Conservation (phyloP, 495 filamentous ascomycete species). For the Aspergillus sclerotiicarbonarius region DNA sequence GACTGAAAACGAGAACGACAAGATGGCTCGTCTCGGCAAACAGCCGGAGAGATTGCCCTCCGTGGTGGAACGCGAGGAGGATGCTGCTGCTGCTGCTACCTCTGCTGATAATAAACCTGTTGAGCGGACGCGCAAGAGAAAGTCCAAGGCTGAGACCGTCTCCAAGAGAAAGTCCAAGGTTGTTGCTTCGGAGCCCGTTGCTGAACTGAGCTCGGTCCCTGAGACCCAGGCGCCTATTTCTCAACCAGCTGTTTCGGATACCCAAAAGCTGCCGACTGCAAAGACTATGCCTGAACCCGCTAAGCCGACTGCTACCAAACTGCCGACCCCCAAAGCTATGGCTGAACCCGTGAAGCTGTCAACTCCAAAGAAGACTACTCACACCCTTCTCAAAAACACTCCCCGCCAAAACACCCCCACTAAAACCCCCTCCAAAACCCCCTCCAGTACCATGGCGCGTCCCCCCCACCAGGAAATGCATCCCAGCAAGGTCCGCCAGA, state of each 20-base stretch:
- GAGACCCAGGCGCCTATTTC: too few relatives aligned
- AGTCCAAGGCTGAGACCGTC: background rate
- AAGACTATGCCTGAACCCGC: too few relatives aligned
- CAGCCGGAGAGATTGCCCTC: conserved; percentile 25
- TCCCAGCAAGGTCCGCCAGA: conserved; percentile 69
- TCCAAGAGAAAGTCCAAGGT: background rate
- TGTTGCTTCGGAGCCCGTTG: too few relatives aligned
- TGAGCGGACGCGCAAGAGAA: background rate
- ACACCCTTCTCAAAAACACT: conserved; percentile 7
- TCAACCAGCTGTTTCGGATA: too few relatives aligned
- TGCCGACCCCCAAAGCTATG: background rate
- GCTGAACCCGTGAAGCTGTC: background rate
- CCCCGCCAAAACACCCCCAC: conserved; percentile 22
- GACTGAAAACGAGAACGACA: background rate
- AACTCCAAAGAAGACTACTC: conserved; percentile 1
- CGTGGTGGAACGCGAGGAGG: conserved; percentile 43
- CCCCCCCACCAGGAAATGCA: conserved; percentile 72
- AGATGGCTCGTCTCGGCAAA: background rate
- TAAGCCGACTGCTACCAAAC: background rate
- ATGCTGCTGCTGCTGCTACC: conserved; percentile 11
- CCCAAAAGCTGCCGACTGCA: too few relatives aligned
- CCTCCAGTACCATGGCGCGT: conserved; percentile 37
- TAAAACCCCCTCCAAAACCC: conserved; percentile 58
- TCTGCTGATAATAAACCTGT: background rate
- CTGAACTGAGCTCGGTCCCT: too few relatives aligned